phyloP scores from a whole-genome alignment of 345 rosid species.

The Eucalyptus erythrocorys region DNA sequence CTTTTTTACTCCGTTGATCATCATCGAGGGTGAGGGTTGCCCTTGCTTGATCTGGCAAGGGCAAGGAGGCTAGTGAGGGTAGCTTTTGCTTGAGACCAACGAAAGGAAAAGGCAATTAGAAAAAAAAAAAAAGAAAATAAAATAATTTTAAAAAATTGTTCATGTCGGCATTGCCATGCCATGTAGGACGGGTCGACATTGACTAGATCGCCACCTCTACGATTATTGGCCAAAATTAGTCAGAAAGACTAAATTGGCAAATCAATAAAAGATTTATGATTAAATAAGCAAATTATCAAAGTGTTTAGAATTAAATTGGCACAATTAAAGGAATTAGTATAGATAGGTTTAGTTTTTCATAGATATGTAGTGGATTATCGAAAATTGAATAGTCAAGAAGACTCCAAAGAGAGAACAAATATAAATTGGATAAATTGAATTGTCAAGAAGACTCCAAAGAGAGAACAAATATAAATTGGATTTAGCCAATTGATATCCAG shows the following conservation, averaged over 20 bases:
- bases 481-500: neutral
- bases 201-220: rapidly evolving
- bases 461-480: neutral
- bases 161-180: rapidly evolving
- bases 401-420: neutral
- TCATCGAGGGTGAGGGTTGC: neutral
- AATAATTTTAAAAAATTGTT: too few species aligned
- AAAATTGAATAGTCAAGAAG: neutral
- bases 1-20: rapidly evolving
- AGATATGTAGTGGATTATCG: rapidly evolving
- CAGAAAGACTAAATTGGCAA: rapidly evolving
- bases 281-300: too few species aligned
- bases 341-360: neutral
- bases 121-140: too few species aligned
- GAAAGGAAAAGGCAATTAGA: rapidly evolving
- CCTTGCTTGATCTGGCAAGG: too few species aligned
- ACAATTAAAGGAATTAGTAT: too few species aligned
- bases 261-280: too few species aligned
- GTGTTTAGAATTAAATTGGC: rapidly evolving
- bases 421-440: neutral
- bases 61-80: neutral
- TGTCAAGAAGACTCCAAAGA: neutral
- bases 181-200: rapidly evolving
- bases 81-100: rapidly evolving
- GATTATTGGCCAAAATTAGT: rapidly evolving